phyloP scores from a whole-genome alignment of 495 filamentous ascomycete genomes.

The Penicillium mononematosum region DNA sequence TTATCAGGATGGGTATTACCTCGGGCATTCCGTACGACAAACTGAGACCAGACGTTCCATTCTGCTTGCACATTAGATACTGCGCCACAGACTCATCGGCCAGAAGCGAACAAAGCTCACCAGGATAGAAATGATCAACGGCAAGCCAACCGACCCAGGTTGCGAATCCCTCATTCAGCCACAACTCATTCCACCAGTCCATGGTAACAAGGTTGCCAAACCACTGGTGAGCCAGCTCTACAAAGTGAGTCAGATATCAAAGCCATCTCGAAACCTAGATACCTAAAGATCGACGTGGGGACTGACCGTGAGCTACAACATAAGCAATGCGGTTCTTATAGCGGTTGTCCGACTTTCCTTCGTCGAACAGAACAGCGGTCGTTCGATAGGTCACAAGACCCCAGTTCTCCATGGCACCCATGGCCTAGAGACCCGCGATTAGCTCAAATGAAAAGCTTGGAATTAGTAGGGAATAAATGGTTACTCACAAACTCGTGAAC shows the following conservation, averaged over 20 bases:
- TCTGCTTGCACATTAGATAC: conserved; percentile 45
- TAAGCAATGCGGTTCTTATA: conserved; percentile 93
- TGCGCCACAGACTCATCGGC: background rate
- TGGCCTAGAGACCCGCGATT: conserved; percentile 50
- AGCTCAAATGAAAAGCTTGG: conserved; percentile 14
- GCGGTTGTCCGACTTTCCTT: conserved; percentile 79
- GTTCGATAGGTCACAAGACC: conserved; percentile 94
- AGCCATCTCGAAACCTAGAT: background rate
- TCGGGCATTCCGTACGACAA: conserved; percentile 69
- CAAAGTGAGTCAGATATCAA: conserved; percentile 10
- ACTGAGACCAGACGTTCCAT: conserved; percentile 94
- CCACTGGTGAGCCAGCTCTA: conserved; percentile 96
- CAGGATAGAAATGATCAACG: conserved; percentile 83
- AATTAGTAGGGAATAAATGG: background rate
- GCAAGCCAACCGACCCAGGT: conserved; percentile 98
- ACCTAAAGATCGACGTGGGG: background rate
- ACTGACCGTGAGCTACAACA: conserved; percentile 73
- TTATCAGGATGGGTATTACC: conserved; percentile 38
- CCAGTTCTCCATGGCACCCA: conserved; percentile 84
- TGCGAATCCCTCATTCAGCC: conserved; percentile 96
- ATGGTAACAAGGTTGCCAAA: conserved; percentile 89
- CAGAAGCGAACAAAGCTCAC: conserved; percentile 32
- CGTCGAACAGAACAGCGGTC: conserved; percentile 88
- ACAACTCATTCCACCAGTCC: conserved; percentile 91
- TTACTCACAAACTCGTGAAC: conserved; percentile 89